Evolutionary conservation across 495 filamentous ascomycete genomes (phyloP), one percentile per base, ranked within the genome.

Genomic region (Aspergillus egyptiacus): DNA sequence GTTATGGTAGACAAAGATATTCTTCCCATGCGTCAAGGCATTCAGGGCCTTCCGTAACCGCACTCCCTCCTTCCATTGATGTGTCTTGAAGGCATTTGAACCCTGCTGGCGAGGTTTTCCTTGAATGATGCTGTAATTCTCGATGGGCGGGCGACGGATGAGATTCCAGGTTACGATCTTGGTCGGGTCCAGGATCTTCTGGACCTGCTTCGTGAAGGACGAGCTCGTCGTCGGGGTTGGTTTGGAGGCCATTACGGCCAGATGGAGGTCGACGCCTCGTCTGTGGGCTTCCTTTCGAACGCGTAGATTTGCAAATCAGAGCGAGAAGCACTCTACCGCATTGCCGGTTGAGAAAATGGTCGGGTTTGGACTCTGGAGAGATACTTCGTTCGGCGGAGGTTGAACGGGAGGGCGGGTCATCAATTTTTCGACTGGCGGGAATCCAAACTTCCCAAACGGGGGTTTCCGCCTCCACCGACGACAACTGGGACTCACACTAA

Each of bases 1-100:
- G 66, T 98, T 83, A 64, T 78, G 78, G 70, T 85, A 95, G 62
- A 88, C 75, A 70, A 80, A 98, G 69, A 98, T 86, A 60, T 86
- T 74, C 65, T 71, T 82, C 67, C 80, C 85, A 63, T 78, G 72
- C 31, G 72, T 64, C 50, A 73, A 48, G 40, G 68, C 60, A 43
- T 73, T 68, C 58, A 75, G 55, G 43, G 72, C 72, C 66, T 72
- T 73, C 39, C 64, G 62, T 63, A 75, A 60, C 60, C 70, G 64
- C 41, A 62, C 59, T 17, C 63, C 62, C 51, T 75, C 69, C 30
- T 65, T 64, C 13, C 36, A 56, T 54, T 62, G 59, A 35, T 68
- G 57, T 48, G 58, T 53, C 58, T 64, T 69, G 60, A 62, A 71
- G 33, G 72, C 70, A 63, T 73, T 73, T 2, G 70, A 74, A 18